Conservation (phyloP, 257 asterid species). For the Solanum chiquidenum region DNA sequence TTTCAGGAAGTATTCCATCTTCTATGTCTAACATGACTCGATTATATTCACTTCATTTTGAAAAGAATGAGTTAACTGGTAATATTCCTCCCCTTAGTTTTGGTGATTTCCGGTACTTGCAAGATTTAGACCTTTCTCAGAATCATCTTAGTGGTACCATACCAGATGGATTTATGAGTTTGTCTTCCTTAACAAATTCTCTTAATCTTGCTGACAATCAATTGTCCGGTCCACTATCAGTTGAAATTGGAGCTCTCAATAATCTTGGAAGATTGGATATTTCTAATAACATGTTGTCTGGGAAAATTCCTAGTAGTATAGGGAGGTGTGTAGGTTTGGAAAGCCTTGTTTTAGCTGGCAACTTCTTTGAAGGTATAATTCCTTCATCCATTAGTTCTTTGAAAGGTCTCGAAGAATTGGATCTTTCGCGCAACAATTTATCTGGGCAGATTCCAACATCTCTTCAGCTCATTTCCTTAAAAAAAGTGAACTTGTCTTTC, state of each 20-base stretch:
- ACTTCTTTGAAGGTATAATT: conserved; percentile 10
- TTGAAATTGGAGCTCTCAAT: conserved; percentile 1
- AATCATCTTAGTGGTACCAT: conserved; percentile 16
- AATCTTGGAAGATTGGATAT: conserved; percentile 2
- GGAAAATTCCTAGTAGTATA: conserved; percentile 6
- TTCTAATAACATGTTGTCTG: conserved; percentile 20
- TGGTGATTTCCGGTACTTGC: neutral
- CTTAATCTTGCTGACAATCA: conserved; percentile 7
- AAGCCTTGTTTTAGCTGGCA: conserved; percentile 11
- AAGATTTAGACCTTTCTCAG: conserved; percentile 3
- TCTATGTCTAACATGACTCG: neutral
- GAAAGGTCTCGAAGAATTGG: conserved; percentile 3
- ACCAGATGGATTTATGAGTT: neutral
- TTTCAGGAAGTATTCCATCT: conserved; percentile 2
- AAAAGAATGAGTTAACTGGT: conserved; percentile 8
- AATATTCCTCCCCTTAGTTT: conserved; percentile 4
- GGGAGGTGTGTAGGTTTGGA: conserved; percentile 7
- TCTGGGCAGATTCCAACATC: conserved; percentile 13
- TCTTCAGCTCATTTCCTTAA: conserved; percentile 3
- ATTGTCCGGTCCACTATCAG: conserved; percentile 5
- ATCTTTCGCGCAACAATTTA: conserved; percentile 21
- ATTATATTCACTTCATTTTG: neutral
- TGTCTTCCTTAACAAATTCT: neutral
- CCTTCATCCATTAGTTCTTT: conserved; percentile 12
- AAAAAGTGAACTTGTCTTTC: conserved; percentile 14